Base-by-base conservation (phyloP, 805 yeast species). In the Wickerhamomyces xylosicus region DNA sequence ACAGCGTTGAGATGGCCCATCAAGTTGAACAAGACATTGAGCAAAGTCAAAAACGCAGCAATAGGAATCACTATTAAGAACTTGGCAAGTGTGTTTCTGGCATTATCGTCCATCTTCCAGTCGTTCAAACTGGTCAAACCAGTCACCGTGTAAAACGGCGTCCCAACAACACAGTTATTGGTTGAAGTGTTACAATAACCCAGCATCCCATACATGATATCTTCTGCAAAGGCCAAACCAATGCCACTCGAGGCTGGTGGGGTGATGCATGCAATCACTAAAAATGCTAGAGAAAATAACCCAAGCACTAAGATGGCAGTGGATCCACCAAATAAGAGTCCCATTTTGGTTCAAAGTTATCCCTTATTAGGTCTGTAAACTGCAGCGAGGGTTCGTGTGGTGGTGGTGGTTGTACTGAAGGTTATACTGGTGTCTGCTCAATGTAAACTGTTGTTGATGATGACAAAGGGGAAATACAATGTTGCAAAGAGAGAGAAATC, bases 51-150 rank as follows among this genome's bases (percentile, higher is more conserved):
- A 5, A 80, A 84, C 11, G 79, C 77, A 18, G 87, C 79, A 22
- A 82, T 64, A 1, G 92, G 92, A 11, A 72, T 64, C 25, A 79
- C 63, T 21, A 84, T 66, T 35, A 83, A 60, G 18, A 74, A 62
- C 43, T 72, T 66, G 2, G 75, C 72, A 37, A 84, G 57, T 2
- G 66, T 62, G 41, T 69, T 63, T 52, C 90, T 64, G 1, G 74
- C 66, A 28, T 44, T 43, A 11, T 48, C 42, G 33, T 59, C 59
- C 59, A 79, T 58, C 31, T 63, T 52, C 85, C 87, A 79, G 47
- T 64, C 63, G 21, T 58, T 43, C 17, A 53, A 48, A 15, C 11
- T 16, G 3, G 58, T 46, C 9, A 56, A 19, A 10, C 49, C 41
- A 20, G 64, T 58, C 22, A 71, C 52, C 2, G 33, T 31, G 25